Evolutionary conservation across 1,284 basidiomycete species (phyloP), one percentile per base, ranked within the genome.

Genomic region (Anthracocystis walkeri): DNA sequence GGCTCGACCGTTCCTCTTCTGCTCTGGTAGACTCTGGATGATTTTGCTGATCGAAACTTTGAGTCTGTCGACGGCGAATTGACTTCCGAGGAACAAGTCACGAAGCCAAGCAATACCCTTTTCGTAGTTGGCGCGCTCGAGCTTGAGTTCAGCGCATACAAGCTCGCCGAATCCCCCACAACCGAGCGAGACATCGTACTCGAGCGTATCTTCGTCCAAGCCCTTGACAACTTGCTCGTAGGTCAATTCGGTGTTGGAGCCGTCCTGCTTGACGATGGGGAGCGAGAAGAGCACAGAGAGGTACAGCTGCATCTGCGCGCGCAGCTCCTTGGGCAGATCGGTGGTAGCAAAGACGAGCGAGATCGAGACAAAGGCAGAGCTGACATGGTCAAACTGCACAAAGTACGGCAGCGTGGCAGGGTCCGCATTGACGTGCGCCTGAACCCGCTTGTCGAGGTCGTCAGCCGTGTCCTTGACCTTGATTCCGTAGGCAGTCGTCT

Each of bases 161-260:
- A 98, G 93, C 16, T 91, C 88, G 83, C 96, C 94, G 45, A 88
- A 87, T 73, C 88, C 89, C 33, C 80, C 80, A 51, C 91, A 86
- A n/a, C 94, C 93, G 7, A 94, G 88, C 48, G 88, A 88, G 52
- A 89, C 90, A 60, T 92, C 91, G 83, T 98, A 96, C 5, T 90
- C 90, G 27, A 99, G 93, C 0, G 96, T 97, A 79, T 97, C 91
- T 79, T 94, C 90, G 84, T 97, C 94, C 1, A 99, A 90, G 67
- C 90, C 89, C 85, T 95, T 91, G 71, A 98, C 90, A 23, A 98
- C 95, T 66, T 97, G 90, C 86, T 98, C 96, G 82, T 95, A 93
- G 3, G 89, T 87, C 46, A 99, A 86, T 33, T 87, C 86, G 11
- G 56, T 44, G 7, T 45, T 51, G 67, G 91, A 90, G 2, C 95